These are phyloP conservation scores for Phylloporus sp. DNA, from an alignment of 768 basidiomycete genomes.

Conservation along the genomic window DNA sequence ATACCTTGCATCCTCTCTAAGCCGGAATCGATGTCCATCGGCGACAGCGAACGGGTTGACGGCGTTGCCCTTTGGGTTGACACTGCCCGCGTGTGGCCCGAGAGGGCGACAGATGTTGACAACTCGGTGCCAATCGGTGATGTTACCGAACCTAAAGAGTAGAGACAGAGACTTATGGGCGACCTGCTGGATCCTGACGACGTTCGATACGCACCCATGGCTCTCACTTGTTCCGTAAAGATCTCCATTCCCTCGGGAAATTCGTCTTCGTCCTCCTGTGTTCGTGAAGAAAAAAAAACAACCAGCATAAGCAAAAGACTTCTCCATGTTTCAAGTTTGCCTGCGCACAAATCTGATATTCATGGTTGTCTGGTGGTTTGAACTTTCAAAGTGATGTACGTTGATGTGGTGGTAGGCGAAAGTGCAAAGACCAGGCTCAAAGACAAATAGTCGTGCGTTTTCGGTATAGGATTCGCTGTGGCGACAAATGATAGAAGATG, in stretches of 20 bases:
- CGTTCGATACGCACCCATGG: conserved; percentile 17
- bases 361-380: conserved; percentile 10
- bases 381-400: conserved; percentile 2
- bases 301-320: conserved; percentile 2
- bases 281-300: not conserved
- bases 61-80: conserved; percentile 5
- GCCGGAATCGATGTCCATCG: conserved; percentile 21
- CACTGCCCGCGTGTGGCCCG: conserved; percentile 24
- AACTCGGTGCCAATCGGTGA: conserved; percentile 13
- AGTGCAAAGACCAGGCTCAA: not conserved
- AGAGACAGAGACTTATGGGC: not conserved
- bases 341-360: conserved; percentile 20
- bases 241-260: conserved; percentile 15
- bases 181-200: not conserved
- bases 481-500: not conserved
- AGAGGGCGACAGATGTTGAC: conserved; percentile 9
- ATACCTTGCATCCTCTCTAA: conserved; percentile 15
- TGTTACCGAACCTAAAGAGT: conserved; percentile 6
- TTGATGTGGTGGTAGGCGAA: conserved; percentile 9
- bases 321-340: not conserved
- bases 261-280: conserved; percentile 24
- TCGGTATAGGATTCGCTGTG: conserved; percentile 4
- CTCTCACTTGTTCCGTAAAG: conserved; percentile 5
- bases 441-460: not conserved
- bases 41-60: conserved; percentile 14